Evolutionary conservation across 495 filamentous ascomycete genomes (phyloP).

Genomic region (Articulospora tetracladia): DNA sequence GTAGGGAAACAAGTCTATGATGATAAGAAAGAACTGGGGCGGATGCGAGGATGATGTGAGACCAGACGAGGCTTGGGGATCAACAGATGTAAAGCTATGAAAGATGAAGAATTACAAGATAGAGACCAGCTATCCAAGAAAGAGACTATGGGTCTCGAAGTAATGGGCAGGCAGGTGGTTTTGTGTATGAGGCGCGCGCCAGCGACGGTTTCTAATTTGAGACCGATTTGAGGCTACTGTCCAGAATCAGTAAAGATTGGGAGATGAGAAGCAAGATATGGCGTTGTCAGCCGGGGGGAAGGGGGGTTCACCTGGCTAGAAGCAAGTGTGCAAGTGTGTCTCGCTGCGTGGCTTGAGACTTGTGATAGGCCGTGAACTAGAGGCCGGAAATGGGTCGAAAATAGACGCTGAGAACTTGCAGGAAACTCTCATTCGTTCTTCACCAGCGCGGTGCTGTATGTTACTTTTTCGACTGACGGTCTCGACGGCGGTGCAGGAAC

Average conservation of each 20-base stretch:
- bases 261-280: constrained; percentile 21
- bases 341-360: neutral
- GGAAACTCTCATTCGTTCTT: neutral
- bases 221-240: constrained; percentile 23
- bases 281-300: constrained; percentile 11
- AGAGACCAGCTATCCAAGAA: constrained; percentile 52
- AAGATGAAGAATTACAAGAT: constrained; percentile 30
- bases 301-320: constrained; percentile 5
- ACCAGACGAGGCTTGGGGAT: neutral
- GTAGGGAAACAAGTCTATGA: constrained; percentile 12
- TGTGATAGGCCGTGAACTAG: constrained; percentile 15
- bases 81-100: neutral
- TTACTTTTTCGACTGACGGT: neutral
- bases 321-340: neutral
- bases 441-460: neutral
- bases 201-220: constrained; percentile 24
- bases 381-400: constrained; percentile 17
- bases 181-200: constrained; percentile 45
- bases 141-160: constrained; percentile 30
- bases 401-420: constrained; percentile 18
- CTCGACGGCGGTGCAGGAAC: constrained; percentile 3
- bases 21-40: constrained; percentile 7
- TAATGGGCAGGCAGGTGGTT: constrained; percentile 41
- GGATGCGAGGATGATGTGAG: neutral
- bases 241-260: constrained; percentile 14